Evolutionary conservation across 768 basidiomycete species (phyloP).

Genomic region (Leucocoprinus birnbaumii): DNA sequence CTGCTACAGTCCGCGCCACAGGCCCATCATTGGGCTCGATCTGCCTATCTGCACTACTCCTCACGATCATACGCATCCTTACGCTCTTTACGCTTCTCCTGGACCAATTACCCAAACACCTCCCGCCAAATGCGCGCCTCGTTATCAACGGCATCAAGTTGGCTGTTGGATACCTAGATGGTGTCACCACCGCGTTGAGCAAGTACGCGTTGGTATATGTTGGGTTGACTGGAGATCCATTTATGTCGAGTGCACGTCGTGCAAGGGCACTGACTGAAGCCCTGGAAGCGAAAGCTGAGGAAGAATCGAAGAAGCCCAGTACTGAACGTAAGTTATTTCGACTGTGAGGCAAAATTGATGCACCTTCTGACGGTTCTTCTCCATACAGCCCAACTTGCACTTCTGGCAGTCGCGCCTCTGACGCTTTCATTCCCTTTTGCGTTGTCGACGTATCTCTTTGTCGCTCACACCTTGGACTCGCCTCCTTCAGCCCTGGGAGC

Average conservation of each 20-base stretch:
- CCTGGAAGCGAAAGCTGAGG: conserved; percentile 21
- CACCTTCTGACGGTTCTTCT: neutral
- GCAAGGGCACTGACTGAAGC: conserved; percentile 42
- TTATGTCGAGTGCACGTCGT: conserved; percentile 52
- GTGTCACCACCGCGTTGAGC: conserved; percentile 55
- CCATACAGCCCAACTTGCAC: conserved; percentile 1
- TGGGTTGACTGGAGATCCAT: conserved; percentile 73
- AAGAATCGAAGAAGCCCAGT: conserved; percentile 37
- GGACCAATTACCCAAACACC: conserved; percentile 50
- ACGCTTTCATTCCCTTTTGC: conserved; percentile 81
- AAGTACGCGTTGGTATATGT: conserved; percentile 65
- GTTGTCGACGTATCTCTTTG: conserved; percentile 80
- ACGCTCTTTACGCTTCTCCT: conserved; percentile 47
- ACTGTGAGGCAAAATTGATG: too few species aligned
- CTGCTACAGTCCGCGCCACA: conserved; percentile 74
- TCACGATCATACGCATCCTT: conserved; percentile 66
- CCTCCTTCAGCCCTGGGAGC: conserved; percentile 75
- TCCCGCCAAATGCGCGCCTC: conserved; percentile 44
- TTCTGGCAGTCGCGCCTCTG: conserved; percentile 45
- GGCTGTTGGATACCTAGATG: conserved; percentile 51
- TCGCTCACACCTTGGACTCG: conserved; percentile 73
- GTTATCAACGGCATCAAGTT: conserved; percentile 45
- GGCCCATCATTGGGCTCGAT: conserved; percentile 83
- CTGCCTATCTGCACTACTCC: conserved; percentile 70
- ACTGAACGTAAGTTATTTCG: conserved; percentile 48